Percentiles rank a stretch among this genome's conserved stretches.
Evolutionary conservation across 805 yeast genomes (phyloP).

Genomic region (Wickerhamomyces bisporus): DNA sequence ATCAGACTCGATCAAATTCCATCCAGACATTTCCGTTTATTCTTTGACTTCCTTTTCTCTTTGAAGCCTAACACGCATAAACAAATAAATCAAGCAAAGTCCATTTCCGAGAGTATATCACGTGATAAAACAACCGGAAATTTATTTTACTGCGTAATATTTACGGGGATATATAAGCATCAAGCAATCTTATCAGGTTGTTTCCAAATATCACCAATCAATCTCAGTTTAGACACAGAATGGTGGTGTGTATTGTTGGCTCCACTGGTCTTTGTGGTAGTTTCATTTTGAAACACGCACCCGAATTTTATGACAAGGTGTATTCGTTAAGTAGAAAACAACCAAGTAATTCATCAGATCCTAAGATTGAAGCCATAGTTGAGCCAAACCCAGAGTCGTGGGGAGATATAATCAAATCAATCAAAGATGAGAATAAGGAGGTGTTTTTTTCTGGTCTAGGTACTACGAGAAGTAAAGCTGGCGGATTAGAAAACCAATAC

Average conservation of each 20-base stretch:
- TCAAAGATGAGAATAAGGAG: conserved; percentile 25
- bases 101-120: too few relatives aligned
- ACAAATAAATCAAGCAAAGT: too few relatives aligned
- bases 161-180: too few relatives aligned
- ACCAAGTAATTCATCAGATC: conserved; percentile 8
- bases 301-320: conserved; percentile 35
- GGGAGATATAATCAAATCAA: conserved; percentile 32
- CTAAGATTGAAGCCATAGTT: conserved; percentile 29
- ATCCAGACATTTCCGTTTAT: conserved; percentile 21
- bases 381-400: conserved; percentile 47
- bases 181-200: too few relatives aligned
- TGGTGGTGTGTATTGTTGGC: conserved; percentile 44
- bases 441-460: conserved; percentile 65
- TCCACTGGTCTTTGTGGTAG: conserved; percentile 78
- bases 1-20: conserved; percentile 66
- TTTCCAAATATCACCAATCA: too few relatives aligned
- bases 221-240: too few relatives aligned
- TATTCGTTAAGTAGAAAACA: conserved; percentile 47
- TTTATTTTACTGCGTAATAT: too few relatives aligned
- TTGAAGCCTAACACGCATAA: too few relatives aligned
- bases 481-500: conserved; percentile 63
- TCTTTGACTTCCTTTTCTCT: too few relatives aligned
- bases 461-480: conserved; percentile 69
- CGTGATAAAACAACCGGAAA: too few relatives aligned
- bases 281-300: conserved; percentile 41